Base-by-base conservation (phyloP, 1,284 basidiomycete genomes). In the Ceratobasidium sp. region DNA sequence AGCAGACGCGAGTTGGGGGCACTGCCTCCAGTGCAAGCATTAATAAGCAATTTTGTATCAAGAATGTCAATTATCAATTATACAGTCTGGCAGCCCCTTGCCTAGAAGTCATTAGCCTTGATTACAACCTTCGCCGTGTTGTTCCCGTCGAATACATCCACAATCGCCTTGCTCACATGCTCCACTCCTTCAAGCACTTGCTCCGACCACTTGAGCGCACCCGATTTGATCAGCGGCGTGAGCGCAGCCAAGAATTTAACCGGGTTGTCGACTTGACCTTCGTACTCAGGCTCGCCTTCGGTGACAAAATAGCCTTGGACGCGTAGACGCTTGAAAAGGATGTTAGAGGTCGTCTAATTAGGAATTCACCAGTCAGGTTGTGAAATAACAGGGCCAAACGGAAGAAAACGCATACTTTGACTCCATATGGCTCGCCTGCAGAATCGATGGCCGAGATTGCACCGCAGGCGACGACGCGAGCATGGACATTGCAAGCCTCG, bases 241-340 rank as follows among this genome's bases (percentile, higher is more conserved):
- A 76, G 23, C 1, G 58, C 75, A 15, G 63, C 55, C n/a, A 77
- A 46, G 63, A 81, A 80, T 39, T 55, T 66, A 61, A 79, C 75
- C n/a, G 63, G 68, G 58, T 77, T 73, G 1, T 33, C 28, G 2
- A 33, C 12, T 6, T 63, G 56, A 20, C 71, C 71, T 23, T 73
- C 71, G n/a, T 60, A 44, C 44, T 60, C 71, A 9, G 64, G 53
- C 71, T 83, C 81, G 58, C 81, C 77, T 55, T 79, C 80, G 56
- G 72, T 55, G 39, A 82, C 81, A 39, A 83, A 79, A 79, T 82
- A 82, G 7, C 82, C 82, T 53, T 77, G 61, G 56, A 83, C 70
- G 40, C 68, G 80, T 67, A 78, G 77, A n/a, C 77, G 77, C 64
- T 79, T 81, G 68, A 72, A 71, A 28, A 82, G 68, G 46, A 82